A percentile compares a stretch with the other conserved stretches of the same genome.
These are phyloP conservation scores for Calonectria fujianensis DNA, from an alignment of 2,329 filamentous ascomycete species.

Conservation along the genomic window DNA sequence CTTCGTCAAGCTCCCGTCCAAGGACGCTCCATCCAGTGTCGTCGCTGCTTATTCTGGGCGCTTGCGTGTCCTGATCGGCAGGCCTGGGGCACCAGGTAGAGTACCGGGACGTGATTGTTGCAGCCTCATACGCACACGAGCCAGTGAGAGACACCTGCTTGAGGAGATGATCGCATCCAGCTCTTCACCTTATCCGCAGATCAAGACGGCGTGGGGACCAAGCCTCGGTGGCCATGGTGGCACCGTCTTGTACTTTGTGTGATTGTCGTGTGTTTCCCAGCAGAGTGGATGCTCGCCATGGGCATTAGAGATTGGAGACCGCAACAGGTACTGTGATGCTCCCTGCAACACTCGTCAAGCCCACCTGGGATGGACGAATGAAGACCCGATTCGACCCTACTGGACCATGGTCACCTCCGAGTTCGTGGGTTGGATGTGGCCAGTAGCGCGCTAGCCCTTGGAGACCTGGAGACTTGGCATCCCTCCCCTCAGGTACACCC, in stretches of 20 bases:
- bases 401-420: constrained; percentile 41
- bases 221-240: not conserved
- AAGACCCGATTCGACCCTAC: constrained; percentile 43
- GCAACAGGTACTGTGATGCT: not conserved
- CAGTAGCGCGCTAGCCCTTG: constrained; percentile 26
- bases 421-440: constrained; percentile 26
- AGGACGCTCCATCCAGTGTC: constrained; percentile 45
- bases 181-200: constrained; percentile 20
- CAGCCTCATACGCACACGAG: constrained; percentile 9
- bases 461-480: not conserved
- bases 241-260: constrained; percentile 18
- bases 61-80: constrained; percentile 54
- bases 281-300: constrained; percentile 23
- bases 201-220: constrained; percentile 11
- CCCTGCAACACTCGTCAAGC: constrained; percentile 29
- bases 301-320: constrained; percentile 15
- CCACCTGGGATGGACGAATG: constrained; percentile 45
- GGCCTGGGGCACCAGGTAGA: constrained; percentile 20
- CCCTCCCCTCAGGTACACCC: constrained; percentile 3
- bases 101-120: constrained; percentile 18
- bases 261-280: constrained; percentile 31
- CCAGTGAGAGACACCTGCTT: constrained; percentile 26
- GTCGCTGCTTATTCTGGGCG: constrained; percentile 39
- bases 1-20: constrained; percentile 46
- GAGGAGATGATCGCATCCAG: constrained; percentile 12